Conservation (phyloP, 2,329 filamentous ascomycete genomes). For the Didymella pomorum region DNA sequence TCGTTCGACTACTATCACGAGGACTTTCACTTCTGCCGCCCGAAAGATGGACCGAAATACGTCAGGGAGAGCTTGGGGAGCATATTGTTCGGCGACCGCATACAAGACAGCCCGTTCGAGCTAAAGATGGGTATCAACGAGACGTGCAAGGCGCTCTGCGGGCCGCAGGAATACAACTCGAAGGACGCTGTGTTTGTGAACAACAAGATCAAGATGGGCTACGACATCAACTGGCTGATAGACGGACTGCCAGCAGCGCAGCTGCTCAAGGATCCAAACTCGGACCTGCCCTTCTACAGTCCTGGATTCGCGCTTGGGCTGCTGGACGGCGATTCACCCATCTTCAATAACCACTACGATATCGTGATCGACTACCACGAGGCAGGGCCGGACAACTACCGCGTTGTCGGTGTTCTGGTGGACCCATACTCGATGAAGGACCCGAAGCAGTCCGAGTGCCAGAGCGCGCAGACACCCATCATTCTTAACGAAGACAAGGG, state of each 20-base stretch:
- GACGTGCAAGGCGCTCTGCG: slow-evolving; percentile 83
- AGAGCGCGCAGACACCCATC: slow-evolving; percentile 66
- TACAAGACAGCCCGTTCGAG: slow-evolving; percentile 95
- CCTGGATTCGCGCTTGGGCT: slow-evolving; percentile 85
- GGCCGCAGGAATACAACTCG: slow-evolving; percentile 69
- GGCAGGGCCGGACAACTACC: slow-evolving; percentile 73
- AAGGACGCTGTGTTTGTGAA: slow-evolving; percentile 81
- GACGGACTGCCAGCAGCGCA: slow-evolving; percentile 94
- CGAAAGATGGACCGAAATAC: slow-evolving; percentile 76
- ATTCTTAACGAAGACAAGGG: slow-evolving; percentile 69
- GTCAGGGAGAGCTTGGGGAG: slow-evolving; percentile 91
- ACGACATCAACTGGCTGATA: slow-evolving; percentile 94
- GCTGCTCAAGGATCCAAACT: slow-evolving; percentile 77
- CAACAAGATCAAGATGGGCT: slow-evolving; percentile 80
- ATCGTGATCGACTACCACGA: slow-evolving; percentile 93
- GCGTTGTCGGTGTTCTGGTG: slow-evolving; percentile 92
- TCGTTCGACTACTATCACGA: slow-evolving; percentile 96
- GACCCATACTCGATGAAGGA: slow-evolving; percentile 77
- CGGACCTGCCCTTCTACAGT: slow-evolving; percentile 82
- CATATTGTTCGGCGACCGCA: slow-evolving; percentile 96
- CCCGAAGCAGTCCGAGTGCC: slow-evolving; percentile 69
- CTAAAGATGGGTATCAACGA: slow-evolving; percentile 87
- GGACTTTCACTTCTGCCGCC: slow-evolving; percentile 86
- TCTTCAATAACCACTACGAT: slow-evolving; percentile 94
- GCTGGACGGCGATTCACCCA: slow-evolving; percentile 61